phyloP scores from a whole-genome alignment of 2,329 filamentous ascomycete genomes.

The Penicillium sp. region DNA sequence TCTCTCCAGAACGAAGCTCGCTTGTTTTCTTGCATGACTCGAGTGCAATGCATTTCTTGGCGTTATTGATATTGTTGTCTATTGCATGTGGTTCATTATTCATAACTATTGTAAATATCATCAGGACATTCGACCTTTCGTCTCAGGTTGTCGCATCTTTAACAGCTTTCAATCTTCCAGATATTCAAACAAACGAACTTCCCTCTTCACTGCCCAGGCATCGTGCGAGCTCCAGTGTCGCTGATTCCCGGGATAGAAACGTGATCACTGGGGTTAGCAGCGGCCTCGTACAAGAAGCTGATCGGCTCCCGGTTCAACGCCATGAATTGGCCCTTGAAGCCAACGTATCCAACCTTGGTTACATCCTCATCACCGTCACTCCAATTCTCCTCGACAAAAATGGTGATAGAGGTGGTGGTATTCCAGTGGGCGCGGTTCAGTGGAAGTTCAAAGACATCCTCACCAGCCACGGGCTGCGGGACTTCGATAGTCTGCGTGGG shows the following conservation, averaged over 20 bases:
- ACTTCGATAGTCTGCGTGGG: conserved; percentile 73
- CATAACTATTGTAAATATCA: conserved; percentile 11
- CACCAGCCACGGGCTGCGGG: conserved; percentile 57
- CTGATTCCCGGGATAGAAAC: conserved; percentile 42
- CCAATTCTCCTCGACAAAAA: conserved; percentile 94
- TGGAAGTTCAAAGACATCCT: conserved; percentile 73
- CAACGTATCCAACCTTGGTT: conserved; percentile 73
- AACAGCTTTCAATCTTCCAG: neutral
- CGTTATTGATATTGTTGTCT: conserved; percentile 16
- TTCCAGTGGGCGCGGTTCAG: conserved; percentile 86
- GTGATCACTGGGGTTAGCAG: conserved; percentile 86
- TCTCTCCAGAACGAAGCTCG: no score
- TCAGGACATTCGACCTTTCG: conserved; percentile 7
- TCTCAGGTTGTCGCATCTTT: neutral
- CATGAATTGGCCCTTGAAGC: conserved; percentile 94
- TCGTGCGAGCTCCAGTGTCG: conserved; percentile 33
- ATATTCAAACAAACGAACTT: neutral
- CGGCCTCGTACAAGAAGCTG: conserved; percentile 87
- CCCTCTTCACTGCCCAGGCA: conserved; percentile 37
- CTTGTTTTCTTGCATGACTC: conserved; percentile 6
- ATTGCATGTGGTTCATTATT: conserved; percentile 9
- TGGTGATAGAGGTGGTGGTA: conserved; percentile 69
- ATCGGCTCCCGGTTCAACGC: conserved; percentile 73
- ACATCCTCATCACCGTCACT: conserved; percentile 71
- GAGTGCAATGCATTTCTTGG: conserved; percentile 21